Base-by-base conservation (phyloP, 805 yeast genomes). In the Priceomyces medius region DNA sequence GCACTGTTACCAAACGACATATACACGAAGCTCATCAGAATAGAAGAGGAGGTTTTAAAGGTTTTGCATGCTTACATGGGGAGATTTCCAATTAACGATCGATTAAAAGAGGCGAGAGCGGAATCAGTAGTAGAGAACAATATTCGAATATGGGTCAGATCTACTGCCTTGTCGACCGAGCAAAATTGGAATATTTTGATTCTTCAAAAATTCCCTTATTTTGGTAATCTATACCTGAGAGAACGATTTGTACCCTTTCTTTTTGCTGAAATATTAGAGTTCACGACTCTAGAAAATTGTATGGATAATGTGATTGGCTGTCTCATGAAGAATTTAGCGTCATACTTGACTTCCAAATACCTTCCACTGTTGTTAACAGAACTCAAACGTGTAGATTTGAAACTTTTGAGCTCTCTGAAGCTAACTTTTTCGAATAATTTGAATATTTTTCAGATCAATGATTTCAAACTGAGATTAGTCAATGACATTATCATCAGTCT, bases 161-260 rank as follows among this genome's bases (percentile, higher is more conserved):
- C 40, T 19, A 43, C 52, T n/a, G 47, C 42, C 31, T 35, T 53
- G 4, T 44, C 48, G 12, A 48, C 43, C 16, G 47, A 41, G 31
- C 49, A 43, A 17, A 65, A 50, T 43, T 70, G 76, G 76, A 64
- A 63, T 37, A 53, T 53, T 33, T 44, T 70, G 33, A 51, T 64
- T 20, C 53, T 66, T 18, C 76, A 68, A 40, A 58, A 56, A 23
- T 70, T 51, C 46, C 69, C 73, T 1, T 70, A 67, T 41, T 49
- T 65, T 37, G 76, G 76, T 3, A 68, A 68, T 41, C 40, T 54
- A 0, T 50, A 53, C 19, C 70, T 66, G 67, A 45, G 74, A 44
- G 60, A 59, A 6, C 56, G 58, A 40, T 69, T 63, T 47, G 43
- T 54, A 2, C 43, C 65, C 35, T 59, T 48, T 28, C 52, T 68